Evolutionary conservation across 495 filamentous ascomycete species (phyloP).

Genomic region (Wilcoxina mikolae): DNA sequence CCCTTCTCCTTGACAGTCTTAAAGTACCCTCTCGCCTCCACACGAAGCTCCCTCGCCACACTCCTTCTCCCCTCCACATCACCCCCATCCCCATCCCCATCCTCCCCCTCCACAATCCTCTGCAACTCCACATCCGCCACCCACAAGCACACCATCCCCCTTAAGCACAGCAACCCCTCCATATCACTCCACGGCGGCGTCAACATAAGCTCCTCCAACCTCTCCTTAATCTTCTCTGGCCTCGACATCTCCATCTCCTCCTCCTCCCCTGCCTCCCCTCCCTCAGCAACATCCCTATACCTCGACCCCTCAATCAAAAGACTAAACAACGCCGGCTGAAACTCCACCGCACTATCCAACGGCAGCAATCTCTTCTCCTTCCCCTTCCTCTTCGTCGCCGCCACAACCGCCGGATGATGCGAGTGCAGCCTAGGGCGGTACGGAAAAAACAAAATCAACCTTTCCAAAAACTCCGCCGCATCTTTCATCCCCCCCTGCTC

Average conservation of each 20-base stretch:
- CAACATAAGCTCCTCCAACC: slow-evolving; percentile 42
- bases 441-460: slow-evolving; percentile 19
- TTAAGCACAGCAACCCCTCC: slow-evolving; percentile 13
- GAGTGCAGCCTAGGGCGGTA: slow-evolving; percentile 5
- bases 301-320: slow-evolving; percentile 7
- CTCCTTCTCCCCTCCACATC: not conserved
- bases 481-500: not conserved
- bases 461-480: slow-evolving; percentile 17
- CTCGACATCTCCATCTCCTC: not conserved
- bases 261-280: not conserved
- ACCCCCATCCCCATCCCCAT: no score
- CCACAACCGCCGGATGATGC: slow-evolving; percentile 11
- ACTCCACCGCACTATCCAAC: slow-evolving; percentile 10
- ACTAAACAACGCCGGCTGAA: slow-evolving; percentile 14
- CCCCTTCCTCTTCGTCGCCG: not conserved
- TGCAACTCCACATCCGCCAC: slow-evolving; percentile 15
- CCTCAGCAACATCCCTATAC: not conserved
- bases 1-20: slow-evolving; percentile 15
- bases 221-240: slow-evolving; percentile 35
- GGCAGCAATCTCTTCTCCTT: not conserved
- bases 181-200: slow-evolving; percentile 21
- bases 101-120: not conserved
- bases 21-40: slow-evolving; percentile 16
- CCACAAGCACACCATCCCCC: slow-evolving; percentile 24
- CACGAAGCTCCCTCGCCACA: slow-evolving; percentile 2